These are phyloP conservation scores for Aspergillus felis DNA, from an alignment of 2,329 filamentous ascomycete species.

Conservation along the genomic window DNA sequence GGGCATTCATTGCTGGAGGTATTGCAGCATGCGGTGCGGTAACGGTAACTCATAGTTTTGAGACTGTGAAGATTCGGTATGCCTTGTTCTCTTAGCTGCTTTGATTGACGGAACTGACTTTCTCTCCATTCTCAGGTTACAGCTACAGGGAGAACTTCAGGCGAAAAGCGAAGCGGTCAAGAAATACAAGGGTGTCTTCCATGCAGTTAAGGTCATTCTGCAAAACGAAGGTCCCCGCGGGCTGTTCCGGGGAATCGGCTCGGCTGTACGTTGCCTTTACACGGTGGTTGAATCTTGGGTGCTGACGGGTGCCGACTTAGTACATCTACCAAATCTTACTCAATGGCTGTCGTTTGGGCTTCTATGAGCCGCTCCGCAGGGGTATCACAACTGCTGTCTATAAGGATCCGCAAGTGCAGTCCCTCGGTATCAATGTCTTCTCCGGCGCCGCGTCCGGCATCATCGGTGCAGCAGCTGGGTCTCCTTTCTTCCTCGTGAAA, in stretches of 20 bases:
- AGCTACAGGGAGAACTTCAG: slow-evolving; percentile 93
- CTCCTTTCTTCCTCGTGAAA: slow-evolving; percentile 97
- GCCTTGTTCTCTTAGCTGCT: slow-evolving; percentile 15
- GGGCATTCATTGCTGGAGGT: slow-evolving; percentile 91
- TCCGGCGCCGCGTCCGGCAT: slow-evolving; percentile 85
- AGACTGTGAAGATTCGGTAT: slow-evolving; percentile 97
- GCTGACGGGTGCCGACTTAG: slow-evolving; percentile 33
- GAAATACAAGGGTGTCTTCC: slow-evolving; percentile 85
- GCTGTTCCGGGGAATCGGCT: slow-evolving; percentile 83
- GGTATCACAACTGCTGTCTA: slow-evolving; percentile 66
- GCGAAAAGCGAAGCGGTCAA: slow-evolving; percentile 78
- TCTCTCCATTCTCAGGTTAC: slow-evolving; percentile 60
- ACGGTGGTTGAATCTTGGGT: neutral
- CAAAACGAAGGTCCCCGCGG: slow-evolving; percentile 84
- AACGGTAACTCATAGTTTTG: slow-evolving; percentile 95
- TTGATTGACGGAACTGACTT: slow-evolving; percentile 1
- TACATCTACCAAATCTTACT: slow-evolving; percentile 96
- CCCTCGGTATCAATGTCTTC: slow-evolving; percentile 86
- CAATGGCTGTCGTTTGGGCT: slow-evolving; percentile 92
- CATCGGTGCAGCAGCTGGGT: slow-evolving; percentile 86
- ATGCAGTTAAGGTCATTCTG: slow-evolving; percentile 85
- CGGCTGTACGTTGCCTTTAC: slow-evolving; percentile 54
- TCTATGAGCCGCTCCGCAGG: slow-evolving; percentile 91
- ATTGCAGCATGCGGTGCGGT: slow-evolving; percentile 96
- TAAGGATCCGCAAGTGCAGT: slow-evolving; percentile 71